Evolutionary conservation across 129 eudicot genomes (phyloP), one percentile per base, ranked within the genome.

Genomic region (Tanacetum coccineum): DNA sequence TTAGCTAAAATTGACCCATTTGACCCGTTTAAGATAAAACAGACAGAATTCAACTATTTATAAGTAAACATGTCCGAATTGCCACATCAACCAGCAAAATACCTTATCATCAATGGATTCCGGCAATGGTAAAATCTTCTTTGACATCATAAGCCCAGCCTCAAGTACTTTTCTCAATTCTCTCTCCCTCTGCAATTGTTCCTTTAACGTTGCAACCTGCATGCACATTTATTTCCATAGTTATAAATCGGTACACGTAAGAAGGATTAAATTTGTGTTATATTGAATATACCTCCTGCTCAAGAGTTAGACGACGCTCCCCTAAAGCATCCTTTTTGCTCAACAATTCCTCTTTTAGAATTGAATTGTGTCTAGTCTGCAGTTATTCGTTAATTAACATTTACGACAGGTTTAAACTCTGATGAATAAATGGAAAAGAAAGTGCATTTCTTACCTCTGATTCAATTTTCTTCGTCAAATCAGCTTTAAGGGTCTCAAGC

Each of bases 151-250:
- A 30, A 82, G 73, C 70, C 86, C 90, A 26, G 78, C 86, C 78
- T 94, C 97, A 53, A 94, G 84, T 68, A 73, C 73, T 61, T 74
- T 70, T 65, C 85, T 78, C 81, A 94, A 44, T 42, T 94, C 88
- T 73, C 70, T 87, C 80, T 94, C 95, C 79, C 79, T 85, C 32
- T 84, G 81, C 73, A 89, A 70, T 70, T 82, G 82, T 73, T 89
- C 90, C 50, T 79, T 81, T 50, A 94, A 76, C 53, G 77, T 74
- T 68, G 85, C 77, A 75, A 89, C 95, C 99, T 94, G 82, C 67
- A 67, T 15, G 45, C 25, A 32, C 64, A 59, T 56, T 20, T 42
- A 53, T 11, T 17, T 72, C 51, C 40, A 63, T 63, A 63, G 52
- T 8, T 56, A 54, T 56, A 40, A 19, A 21, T 42, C 44, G 57